A percentile compares a stretch with the other conserved stretches of the same genome.
Conservation (phyloP, 331 rosid species). For the Malus hybrid region DNA sequence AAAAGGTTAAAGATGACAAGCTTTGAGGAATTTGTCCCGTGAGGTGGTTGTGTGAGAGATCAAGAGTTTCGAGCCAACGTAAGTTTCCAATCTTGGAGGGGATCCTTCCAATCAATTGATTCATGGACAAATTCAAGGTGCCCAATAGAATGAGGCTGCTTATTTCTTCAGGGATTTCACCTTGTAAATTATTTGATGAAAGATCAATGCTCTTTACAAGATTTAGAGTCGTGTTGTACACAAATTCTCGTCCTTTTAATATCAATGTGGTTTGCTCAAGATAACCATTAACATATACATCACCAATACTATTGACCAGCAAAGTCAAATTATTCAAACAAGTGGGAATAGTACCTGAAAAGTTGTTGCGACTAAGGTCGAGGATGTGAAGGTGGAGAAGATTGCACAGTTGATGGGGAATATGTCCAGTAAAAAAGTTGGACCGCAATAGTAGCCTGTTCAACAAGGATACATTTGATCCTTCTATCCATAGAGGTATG, state of each 20-base stretch:
- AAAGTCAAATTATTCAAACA: background rate
- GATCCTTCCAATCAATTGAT: conserved; percentile 3
- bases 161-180: conserved; percentile 18
- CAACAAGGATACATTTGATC: background rate
- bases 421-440: background rate
- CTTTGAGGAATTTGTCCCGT: background rate
- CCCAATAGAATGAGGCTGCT: background rate
- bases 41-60: background rate
- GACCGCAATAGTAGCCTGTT: background rate
- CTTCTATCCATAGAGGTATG: conserved; percentile 3
- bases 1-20: background rate
- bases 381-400: background rate
- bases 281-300: too few relatives aligned
- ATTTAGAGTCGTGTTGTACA: background rate
- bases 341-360: background rate
- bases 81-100: background rate
- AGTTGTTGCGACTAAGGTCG: background rate
- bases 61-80: background rate
- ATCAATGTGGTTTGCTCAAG: background rate
- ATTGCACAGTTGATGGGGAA: background rate
- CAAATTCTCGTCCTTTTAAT: background rate
- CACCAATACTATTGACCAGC: too few relatives aligned
- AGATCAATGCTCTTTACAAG: conserved; percentile 12
- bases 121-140: conserved; percentile 19
- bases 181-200: conserved; percentile 11